phyloP scores from a whole-genome alignment of 257 asterid genomes.

The Forsythia suspensa region DNA sequence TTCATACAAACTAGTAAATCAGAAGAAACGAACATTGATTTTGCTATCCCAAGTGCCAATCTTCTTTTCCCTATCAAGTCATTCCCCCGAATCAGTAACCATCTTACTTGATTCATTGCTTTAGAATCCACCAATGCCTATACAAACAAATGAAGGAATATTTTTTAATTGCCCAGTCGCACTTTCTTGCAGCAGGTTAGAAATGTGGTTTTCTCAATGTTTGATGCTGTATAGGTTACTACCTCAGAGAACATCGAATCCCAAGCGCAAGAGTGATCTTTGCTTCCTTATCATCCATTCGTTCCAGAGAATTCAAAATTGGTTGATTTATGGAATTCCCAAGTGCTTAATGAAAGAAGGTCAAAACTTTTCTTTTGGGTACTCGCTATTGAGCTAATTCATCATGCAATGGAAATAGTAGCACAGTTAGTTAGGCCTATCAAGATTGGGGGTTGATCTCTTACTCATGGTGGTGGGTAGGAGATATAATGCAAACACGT shows the following conservation, averaged over 20 bases:
- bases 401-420: no score
- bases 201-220: constrained; percentile 16
- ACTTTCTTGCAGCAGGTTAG: constrained; percentile 40
- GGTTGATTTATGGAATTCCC: constrained; percentile 14
- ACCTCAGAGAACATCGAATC: not conserved
- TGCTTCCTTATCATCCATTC: constrained; percentile 55
- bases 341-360: no score
- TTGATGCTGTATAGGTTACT: not conserved
- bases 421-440: no score
- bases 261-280: constrained; percentile 73
- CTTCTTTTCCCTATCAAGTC: constrained; percentile 58
- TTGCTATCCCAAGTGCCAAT: constrained; percentile 53
- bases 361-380: no score
- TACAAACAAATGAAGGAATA: constrained; percentile 44
- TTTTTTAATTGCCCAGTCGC: constrained; percentile 71
- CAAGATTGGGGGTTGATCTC: no score
- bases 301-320: constrained; percentile 56
- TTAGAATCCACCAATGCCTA: constrained; percentile 37
- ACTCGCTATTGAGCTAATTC: no score
- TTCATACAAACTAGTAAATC: constrained; percentile 46
- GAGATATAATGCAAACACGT: no score
- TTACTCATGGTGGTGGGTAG: no score
- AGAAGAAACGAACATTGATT: constrained; percentile 55
- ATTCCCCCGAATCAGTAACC: constrained; percentile 67
- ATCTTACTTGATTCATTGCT: constrained; percentile 24